Percentiles rank a stretch among this genome's conserved stretches.
phyloP scores from a whole-genome alignment of 2,329 filamentous ascomycete genomes.

The Pestalotiopsis sp. region DNA sequence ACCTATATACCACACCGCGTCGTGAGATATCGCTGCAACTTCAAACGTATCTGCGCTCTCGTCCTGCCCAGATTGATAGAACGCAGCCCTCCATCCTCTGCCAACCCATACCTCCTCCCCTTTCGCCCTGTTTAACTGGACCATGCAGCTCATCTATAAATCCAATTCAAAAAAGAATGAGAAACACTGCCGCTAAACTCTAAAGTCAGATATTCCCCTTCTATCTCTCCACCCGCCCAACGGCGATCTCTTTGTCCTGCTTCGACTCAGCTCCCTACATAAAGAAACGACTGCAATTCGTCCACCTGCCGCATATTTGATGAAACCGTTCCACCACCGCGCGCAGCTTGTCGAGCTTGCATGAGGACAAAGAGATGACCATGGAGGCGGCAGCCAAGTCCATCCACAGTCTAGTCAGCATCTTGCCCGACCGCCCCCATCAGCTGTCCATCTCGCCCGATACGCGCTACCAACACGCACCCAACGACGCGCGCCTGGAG shows the following conservation, averaged over 20 bases:
- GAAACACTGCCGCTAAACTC: constrained; percentile 20
- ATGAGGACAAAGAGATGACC: constrained; percentile 30
- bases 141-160: neutral
- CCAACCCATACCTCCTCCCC: neutral
- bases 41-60: neutral
- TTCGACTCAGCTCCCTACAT: neutral
- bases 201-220: constrained; percentile 15
- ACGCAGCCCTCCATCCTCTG: neutral
- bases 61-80: neutral
- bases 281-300: constrained; percentile 1
- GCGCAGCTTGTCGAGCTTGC: constrained; percentile 34
- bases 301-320: constrained; percentile 22
- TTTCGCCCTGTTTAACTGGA: neutral
- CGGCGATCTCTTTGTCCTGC: neutral
- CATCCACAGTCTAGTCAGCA: constrained; percentile 53
- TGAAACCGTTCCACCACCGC: constrained; percentile 25
- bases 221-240: constrained; percentile 16
- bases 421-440: constrained; percentile 54
- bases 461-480: constrained; percentile 47
- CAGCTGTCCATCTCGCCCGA: constrained; percentile 52
- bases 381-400: constrained; percentile 63
- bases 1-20: neutral
- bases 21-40: neutral
- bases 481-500: constrained; percentile 42
- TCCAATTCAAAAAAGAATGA: neutral